Evolutionary conservation across 768 basidiomycete species (phyloP), one percentile per base, ranked within the genome.

Genomic region (Lactifluus hygrophoroides): DNA sequence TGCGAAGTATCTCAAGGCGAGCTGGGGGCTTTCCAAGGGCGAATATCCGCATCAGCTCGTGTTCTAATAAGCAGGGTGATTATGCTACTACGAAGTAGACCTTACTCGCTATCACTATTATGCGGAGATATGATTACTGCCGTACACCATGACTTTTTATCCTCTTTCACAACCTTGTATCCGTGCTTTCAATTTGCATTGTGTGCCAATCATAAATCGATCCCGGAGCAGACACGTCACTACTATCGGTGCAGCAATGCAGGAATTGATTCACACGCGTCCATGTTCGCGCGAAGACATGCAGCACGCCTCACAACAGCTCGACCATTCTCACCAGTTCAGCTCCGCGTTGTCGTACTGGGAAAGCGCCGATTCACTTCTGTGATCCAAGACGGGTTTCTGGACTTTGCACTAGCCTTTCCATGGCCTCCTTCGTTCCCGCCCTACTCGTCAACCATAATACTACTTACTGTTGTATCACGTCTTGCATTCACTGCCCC

Each of bases 1-100:
- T 65, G 79, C 77, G 71, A 94, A 94, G 76, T 99, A 99, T 77
- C 82, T 99, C 68, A 87, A 86, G 72, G 82, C 94, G 56, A 84
- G 80, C 69, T 99, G 89, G 80, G 93, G 92, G 70, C 81, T 99
- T 62, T 92, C 91, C 66, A 96, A 94, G 82, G 93, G 94, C 61
- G 93, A 98, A 77, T 92, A 81, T 80, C 91, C 96, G 71, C 96
- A 99, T 78, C 83, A 90, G 76, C 72, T 99, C 77, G 81, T 81
- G 63, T 98, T 96, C 81, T 98, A 60, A 77, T 98, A 60, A 77
- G 56, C 54, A 48, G 56, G 38, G 54, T 56, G 46, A 37, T 48
- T 48, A 42, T 53, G 56, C 37, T 53, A 51, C 52, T 64, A 62
- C 58, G 62, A 49, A 51, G 62, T 47, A 47, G 62, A 56, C 57